Conservation (phyloP, 768 basidiomycete genomes). For the Imleria badia region DNA sequence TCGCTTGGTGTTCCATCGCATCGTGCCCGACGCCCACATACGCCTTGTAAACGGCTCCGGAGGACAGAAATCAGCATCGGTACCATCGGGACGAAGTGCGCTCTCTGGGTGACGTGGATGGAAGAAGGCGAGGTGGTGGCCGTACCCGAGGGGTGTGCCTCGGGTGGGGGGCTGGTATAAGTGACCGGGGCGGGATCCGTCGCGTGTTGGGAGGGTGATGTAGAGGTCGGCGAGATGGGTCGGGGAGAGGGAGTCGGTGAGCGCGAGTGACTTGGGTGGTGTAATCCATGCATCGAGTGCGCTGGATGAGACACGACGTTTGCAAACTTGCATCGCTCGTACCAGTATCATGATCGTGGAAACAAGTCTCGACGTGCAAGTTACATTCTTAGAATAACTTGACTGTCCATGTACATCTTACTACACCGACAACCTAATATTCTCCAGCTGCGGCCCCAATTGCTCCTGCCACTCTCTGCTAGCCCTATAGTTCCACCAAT, state of each 20-base stretch:
- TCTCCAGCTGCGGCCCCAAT: too few species aligned
- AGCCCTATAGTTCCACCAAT: too few species aligned
- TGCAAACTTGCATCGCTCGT: background rate
- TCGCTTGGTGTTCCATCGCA: constrained; percentile 51
- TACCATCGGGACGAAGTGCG: constrained; percentile 63
- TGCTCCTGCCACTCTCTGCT: too few species aligned
- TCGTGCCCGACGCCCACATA: constrained; percentile 81
- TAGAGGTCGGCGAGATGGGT: constrained; percentile 65
- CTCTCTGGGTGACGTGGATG: constrained; percentile 61
- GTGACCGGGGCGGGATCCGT: constrained; percentile 46
- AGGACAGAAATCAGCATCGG: constrained; percentile 69
- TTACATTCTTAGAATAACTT: too few species aligned
- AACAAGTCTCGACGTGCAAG: too few species aligned
- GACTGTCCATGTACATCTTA: too few species aligned
- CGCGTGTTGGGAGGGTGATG: constrained; percentile 71
- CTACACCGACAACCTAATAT: too few species aligned
- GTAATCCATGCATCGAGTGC: constrained; percentile 55
- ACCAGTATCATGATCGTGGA: background rate
- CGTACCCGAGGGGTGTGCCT: constrained; percentile 49
- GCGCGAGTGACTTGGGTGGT: constrained; percentile 43
- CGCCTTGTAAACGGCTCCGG: constrained; percentile 70
- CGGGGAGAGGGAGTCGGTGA: constrained; percentile 50
- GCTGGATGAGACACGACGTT: constrained; percentile 18
- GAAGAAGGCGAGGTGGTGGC: constrained; percentile 76
- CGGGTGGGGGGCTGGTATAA: constrained; percentile 40